Evolutionary conservation across 108 stramenopile species (phyloP).

Genomic region (Cyclotella choctawhatcheeana): DNA sequence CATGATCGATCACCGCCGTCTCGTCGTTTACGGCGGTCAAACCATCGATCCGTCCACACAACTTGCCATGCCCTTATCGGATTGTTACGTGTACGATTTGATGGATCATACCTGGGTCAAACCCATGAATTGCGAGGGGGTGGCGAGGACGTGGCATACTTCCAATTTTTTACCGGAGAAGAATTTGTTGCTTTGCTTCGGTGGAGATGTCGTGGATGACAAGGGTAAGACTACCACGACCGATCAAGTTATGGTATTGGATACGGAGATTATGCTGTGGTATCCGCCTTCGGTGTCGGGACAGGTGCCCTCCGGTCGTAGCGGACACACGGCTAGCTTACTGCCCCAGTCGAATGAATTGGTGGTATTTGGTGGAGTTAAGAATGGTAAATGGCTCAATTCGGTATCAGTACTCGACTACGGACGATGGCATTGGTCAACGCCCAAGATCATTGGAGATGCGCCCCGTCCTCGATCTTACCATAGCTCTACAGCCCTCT

Average conservation of each 20-base stretch:
- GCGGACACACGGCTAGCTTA: conserved; percentile 77
- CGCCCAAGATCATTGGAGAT: conserved; percentile 60
- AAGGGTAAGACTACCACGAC: conserved; percentile 52
- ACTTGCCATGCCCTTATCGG: conserved; percentile 51
- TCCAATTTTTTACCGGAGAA: conserved; percentile 79
- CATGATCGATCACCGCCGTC: conserved; percentile 62
- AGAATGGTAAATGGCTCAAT: conserved; percentile 80
- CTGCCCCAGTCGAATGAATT: conserved; percentile 68
- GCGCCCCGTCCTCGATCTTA: conserved; percentile 82
- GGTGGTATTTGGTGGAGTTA: conserved; percentile 84
- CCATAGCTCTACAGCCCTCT: conserved; percentile 50
- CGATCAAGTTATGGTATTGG: conserved; percentile 75
- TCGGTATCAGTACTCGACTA: conserved; percentile 70
- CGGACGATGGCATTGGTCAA: conserved; percentile 75
- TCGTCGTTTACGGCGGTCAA: conserved; percentile 87
- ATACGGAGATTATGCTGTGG: conserved; percentile 79
- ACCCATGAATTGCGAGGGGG: conserved; percentile 73
- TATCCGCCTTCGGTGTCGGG: conserved; percentile 58
- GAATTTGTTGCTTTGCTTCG: conserved; percentile 78
- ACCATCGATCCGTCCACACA: conserved; percentile 48
- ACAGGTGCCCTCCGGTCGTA: conserved; percentile 67
- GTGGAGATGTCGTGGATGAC: conserved; percentile 69
- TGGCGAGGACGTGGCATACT: conserved; percentile 82
- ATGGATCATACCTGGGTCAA: conserved; percentile 58
- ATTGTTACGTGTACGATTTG: conserved; percentile 69